Percentiles rank a stretch among this genome's conserved stretches.
phyloP scores from a whole-genome alignment of 2,329 filamentous ascomycete species.

The Cladosporium austrohemisphaericum region DNA sequence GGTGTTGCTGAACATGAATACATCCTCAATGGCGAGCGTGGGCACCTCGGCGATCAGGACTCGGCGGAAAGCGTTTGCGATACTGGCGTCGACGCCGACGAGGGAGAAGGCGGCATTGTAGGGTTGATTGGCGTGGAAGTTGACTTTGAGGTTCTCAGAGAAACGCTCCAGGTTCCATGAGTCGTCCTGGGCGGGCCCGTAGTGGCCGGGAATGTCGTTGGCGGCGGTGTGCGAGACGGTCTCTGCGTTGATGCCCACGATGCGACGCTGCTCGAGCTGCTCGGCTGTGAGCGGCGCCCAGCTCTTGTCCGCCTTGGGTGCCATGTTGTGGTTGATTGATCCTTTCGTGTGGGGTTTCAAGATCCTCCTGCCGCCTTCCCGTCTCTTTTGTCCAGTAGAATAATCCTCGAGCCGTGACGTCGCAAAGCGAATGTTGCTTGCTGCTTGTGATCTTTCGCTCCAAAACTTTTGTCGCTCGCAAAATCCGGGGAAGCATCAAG shows the following conservation, averaged over 20 bases:
- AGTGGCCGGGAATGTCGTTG: slow-evolving; percentile 89
- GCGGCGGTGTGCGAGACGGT: slow-evolving; percentile 85
- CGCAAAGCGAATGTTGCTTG: neutral
- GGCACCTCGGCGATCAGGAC: slow-evolving; percentile 94
- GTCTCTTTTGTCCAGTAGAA: neutral
- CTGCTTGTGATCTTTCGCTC: neutral
- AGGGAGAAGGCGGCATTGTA: slow-evolving; percentile 84
- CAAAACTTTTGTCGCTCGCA: slow-evolving; percentile 1
- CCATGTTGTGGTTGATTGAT: slow-evolving; percentile 6
- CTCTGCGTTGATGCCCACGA: slow-evolving; percentile 82
- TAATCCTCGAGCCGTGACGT: neutral
- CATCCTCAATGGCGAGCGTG: slow-evolving; percentile 87
- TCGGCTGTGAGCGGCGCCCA: slow-evolving; percentile 44
- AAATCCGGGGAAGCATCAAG: neutral
- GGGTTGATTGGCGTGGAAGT: slow-evolving; percentile 79
- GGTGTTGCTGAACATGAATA: slow-evolving; percentile 94
- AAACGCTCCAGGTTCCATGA: slow-evolving; percentile 75
- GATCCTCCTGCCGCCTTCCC: slow-evolving; percentile 13
- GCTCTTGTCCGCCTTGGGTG: slow-evolving; percentile 11
- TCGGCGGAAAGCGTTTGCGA: slow-evolving; percentile 95
- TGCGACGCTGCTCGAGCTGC: slow-evolving; percentile 66
- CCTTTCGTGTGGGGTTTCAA: neutral
- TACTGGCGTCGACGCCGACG: slow-evolving; percentile 82
- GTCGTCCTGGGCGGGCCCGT: slow-evolving; percentile 75
- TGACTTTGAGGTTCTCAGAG: slow-evolving; percentile 64